phyloP scores from a whole-genome alignment of 306 rosid species.

The Abrus precatorius region DNA sequence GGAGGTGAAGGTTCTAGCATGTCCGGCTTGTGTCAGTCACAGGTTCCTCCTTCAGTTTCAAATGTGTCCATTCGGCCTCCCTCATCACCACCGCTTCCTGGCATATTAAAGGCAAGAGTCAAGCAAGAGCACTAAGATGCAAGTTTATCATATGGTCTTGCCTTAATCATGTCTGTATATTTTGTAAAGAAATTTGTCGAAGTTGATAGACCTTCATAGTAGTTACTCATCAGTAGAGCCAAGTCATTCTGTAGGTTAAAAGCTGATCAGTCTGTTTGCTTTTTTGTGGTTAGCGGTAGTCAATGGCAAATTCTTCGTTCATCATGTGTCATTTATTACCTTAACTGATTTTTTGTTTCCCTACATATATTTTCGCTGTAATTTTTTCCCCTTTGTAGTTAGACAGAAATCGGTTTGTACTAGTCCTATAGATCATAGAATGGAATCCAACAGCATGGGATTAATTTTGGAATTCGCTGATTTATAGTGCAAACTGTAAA shows the following conservation, averaged over 20 bases:
- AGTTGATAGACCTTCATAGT: constrained; percentile 44
- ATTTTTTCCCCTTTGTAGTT: constrained; percentile 31
- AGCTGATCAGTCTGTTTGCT: constrained; percentile 51
- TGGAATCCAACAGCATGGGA: constrained; percentile 36
- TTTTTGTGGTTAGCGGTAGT: constrained; percentile 50
- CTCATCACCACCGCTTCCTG: constrained; percentile 91
- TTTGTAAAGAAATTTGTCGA: constrained; percentile 65
- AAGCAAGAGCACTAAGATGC: constrained; percentile 80
- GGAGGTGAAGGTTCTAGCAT: constrained; percentile 86
- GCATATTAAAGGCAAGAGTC: constrained; percentile 91
- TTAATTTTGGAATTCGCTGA: constrained; percentile 24
- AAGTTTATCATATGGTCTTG: constrained; percentile 37
- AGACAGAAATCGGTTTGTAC: constrained; percentile 41
- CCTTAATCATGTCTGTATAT: constrained; percentile 65
- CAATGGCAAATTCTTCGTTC: constrained; percentile 57
- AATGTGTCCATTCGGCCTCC: constrained; percentile 72
- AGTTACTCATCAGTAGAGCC: constrained; percentile 50
- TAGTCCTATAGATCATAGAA: constrained; percentile 42
- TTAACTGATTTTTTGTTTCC: constrained; percentile 38
- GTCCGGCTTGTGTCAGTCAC: constrained; percentile 71
- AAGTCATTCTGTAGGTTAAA: constrained; percentile 54
- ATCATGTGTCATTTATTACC: constrained; percentile 44
- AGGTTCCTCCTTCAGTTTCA: constrained; percentile 59
- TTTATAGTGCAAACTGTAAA: constrained; percentile 41
- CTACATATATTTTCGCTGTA: constrained; percentile 38